phyloP scores from a whole-genome alignment of 768 basidiomycete genomes.

The Kondoa malvinella region DNA sequence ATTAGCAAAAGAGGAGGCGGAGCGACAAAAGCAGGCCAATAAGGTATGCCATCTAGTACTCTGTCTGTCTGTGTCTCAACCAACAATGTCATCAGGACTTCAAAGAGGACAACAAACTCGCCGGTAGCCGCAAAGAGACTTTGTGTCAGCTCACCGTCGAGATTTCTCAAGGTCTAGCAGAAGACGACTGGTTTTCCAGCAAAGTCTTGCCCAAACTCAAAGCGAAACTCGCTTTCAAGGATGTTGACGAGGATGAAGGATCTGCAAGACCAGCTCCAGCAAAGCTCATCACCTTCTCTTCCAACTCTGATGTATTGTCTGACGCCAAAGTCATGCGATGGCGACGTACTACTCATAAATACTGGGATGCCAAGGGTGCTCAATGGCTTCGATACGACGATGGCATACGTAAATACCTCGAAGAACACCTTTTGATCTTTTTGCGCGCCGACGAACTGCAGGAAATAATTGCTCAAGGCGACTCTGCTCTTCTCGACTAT shows the following conservation, averaged over 20 bases:
- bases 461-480: neutral
- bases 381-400: neutral
- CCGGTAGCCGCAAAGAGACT: neutral
- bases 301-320: too few species aligned
- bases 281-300: neutral
- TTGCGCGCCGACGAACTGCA: neutral
- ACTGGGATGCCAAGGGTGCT: neutral
- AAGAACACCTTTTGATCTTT: neutral
- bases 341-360: neutral
- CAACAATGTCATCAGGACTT: neutral
- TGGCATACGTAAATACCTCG: neutral
- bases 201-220: neutral
- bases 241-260: neutral
- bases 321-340: neutral
- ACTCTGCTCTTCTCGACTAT: neutral
- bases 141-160: neutral
- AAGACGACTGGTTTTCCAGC: neutral
- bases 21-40: neutral
- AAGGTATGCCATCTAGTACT: neutral
- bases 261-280: neutral
- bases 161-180: neutral
- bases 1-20: neutral
- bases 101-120: constrained; percentile 4
- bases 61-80: neutral
- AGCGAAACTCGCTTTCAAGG: neutral